A percentile compares a stretch with the other conserved stretches of the same genome.
Conservation (phyloP, 2,329 filamentous ascomycete genomes). For the Aspergillus sp. region DNA sequence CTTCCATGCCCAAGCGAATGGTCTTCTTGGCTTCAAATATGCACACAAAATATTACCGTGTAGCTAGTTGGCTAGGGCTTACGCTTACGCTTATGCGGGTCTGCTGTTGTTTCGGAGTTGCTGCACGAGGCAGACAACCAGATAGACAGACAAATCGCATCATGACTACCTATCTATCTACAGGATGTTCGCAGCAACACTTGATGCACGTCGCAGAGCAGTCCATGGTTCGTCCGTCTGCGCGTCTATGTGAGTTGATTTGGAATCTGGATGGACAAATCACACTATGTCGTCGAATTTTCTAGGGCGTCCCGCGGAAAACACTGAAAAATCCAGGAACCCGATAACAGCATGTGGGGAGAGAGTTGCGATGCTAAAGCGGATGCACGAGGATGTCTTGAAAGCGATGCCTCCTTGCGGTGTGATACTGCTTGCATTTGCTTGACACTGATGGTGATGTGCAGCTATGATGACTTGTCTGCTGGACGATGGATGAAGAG, state of each 20-base stretch:
- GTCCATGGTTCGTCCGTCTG: background rate
- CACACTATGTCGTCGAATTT: background rate
- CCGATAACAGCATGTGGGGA: background rate
- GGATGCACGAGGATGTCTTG: background rate
- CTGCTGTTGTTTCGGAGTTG: background rate
- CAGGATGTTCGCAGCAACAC: background rate
- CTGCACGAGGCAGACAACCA: background rate
- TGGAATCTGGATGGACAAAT: background rate
- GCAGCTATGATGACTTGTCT: background rate
- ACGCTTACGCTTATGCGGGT: background rate
- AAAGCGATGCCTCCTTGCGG: background rate
- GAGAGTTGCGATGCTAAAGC: background rate
- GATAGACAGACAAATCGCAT: background rate
- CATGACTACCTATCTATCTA: background rate
- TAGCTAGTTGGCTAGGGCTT: background rate
- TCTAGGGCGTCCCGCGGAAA: background rate
- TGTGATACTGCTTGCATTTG: background rate
- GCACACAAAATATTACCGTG: background rate
- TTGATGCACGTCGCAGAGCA: background rate
- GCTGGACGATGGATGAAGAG: background rate
- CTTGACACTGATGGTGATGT: background rate
- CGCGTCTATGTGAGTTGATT: background rate
- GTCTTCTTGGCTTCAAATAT: background rate
- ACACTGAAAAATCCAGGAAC: background rate
- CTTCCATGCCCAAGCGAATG: background rate